Evolutionary conservation across 192 early-diverging fungal species (phyloP), one percentile per base, ranked within the genome.

Genomic region (Coemansia sp.): DNA sequence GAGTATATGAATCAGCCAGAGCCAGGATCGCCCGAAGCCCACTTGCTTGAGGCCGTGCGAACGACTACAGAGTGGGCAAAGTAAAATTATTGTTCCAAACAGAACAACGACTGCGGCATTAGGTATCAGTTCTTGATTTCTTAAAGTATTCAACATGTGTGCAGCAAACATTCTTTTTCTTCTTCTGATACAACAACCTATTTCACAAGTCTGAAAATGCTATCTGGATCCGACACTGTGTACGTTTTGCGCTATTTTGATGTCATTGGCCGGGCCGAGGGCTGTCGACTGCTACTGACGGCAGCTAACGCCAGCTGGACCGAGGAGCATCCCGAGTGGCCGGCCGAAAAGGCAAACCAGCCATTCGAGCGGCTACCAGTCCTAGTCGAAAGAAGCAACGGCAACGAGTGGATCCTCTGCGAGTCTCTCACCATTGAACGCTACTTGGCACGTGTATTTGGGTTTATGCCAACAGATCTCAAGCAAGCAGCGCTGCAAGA

Each of bases 1-100:
- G 93, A 97, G 78, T 99, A 97, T 82, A 89, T 87, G 83, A 86
- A 91, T 65, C 64, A 68, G 50, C 90, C 93, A 0, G 81, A 71
- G 35, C 67, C 77, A 10, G 90, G 88, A n/a, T 88, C 89, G 3
- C 69, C 79, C 47, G 94, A 95, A 77, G 87, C 84, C 39, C 64
- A 85, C 65, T 77, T 96, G 37, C 70, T 96, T 45, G 83, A 96
- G 22, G 87, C 94, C 3, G 82, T 97, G 47, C 87, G 89, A 65
- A 86, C 75, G 25, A 93, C 94, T 12, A 82, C 72, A 43, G 88
- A 92, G 27, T 98, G 95, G 95, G 82, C 89, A 11, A 74, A 73
- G 66, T 62, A 5, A 26, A 45, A n/a, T 35, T 8, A 7, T 35
- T 35, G 31, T 35, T 35, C 31, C 31, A 35, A 35, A 35, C 31